Evolutionary conservation across 75 land plant genomes (phyloP).

Genomic region (Adiantum capillusveneris): DNA sequence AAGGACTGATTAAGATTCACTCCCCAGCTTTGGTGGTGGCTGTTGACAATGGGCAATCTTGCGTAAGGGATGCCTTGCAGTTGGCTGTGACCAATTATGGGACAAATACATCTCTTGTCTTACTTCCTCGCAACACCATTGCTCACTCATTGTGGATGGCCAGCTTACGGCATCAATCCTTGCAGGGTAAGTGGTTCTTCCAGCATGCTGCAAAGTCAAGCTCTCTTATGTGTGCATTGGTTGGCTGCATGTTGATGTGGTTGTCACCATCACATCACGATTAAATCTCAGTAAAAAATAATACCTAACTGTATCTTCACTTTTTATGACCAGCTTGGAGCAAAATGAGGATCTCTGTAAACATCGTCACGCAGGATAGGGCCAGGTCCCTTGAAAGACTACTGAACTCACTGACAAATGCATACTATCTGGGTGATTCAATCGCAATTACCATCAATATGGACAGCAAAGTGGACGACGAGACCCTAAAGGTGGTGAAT

Average conservation of each 20-base stretch:
- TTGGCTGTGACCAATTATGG: constrained; percentile 48
- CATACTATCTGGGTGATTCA: constrained; percentile 38
- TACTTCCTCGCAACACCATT: constrained; percentile 19
- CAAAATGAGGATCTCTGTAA: constrained; percentile 41
- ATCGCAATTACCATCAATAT: constrained; percentile 35
- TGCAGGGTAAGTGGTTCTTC: neutral
- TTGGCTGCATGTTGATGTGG: too few species aligned
- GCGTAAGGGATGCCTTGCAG: constrained; percentile 60
- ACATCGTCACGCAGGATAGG: constrained; percentile 40
- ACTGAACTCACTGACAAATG: constrained; percentile 21
- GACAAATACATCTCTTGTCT: constrained; percentile 14
- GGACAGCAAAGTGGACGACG: constrained; percentile 37
- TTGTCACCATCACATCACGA: too few species aligned
- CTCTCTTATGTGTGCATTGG: too few species aligned
- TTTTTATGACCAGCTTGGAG: constrained; percentile 49
- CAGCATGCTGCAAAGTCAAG: too few species aligned
- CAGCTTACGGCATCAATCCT: neutral
- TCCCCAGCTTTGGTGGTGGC: constrained; percentile 77
- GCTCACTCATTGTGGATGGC: constrained; percentile 28
- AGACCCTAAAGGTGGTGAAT: constrained; percentile 20
- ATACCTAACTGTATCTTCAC: too few species aligned
- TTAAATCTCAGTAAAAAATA: too few species aligned
- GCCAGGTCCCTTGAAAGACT: constrained; percentile 28
- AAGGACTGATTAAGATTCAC: constrained; percentile 78
- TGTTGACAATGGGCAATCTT: constrained; percentile 44